Percentiles rank a stretch among this genome's conserved stretches.
phyloP scores from a whole-genome alignment of 108 stramenopile species.

The Phaeodactylum tricornutum region DNA sequence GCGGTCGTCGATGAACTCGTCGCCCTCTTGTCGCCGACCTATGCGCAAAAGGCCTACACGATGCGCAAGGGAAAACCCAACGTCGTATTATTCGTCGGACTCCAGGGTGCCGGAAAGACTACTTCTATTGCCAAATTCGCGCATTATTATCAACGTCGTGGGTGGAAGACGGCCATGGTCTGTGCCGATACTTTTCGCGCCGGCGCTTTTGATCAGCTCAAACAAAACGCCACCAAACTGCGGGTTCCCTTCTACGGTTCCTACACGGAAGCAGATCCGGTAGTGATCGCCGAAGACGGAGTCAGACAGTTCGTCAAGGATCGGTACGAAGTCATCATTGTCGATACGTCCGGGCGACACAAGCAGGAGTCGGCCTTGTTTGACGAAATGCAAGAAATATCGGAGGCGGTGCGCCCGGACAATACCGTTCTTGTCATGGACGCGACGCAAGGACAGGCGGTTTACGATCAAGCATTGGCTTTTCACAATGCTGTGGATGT shows the following conservation, averaged over 20 bases:
- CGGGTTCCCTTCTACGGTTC: conserved; percentile 90
- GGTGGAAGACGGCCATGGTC: conserved; percentile 91
- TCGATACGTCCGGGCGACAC: conserved; percentile 96
- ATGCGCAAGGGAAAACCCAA: conserved; percentile 86
- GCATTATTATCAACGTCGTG: conserved; percentile 84
- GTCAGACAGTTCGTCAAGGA: conserved; percentile 86
- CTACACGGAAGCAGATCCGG: conserved; percentile 95
- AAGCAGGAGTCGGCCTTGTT: conserved; percentile 91
- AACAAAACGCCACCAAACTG: conserved; percentile 97
- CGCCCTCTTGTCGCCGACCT: conserved; percentile 52
- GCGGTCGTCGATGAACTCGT: conserved; percentile 90
- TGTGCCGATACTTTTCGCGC: conserved; percentile 98
- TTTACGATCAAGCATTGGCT: conserved; percentile 88
- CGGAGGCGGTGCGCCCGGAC: conserved; percentile 82
- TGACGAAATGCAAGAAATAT: conserved; percentile 97
- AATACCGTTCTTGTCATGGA: conserved; percentile 96
- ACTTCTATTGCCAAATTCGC: conserved; percentile 97
- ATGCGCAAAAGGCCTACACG: conserved; percentile 41
- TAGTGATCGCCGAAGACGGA: conserved; percentile 92
- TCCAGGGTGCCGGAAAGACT: conserved; percentile 97
- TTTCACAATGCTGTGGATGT: conserved; percentile 91
- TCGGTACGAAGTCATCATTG: conserved; percentile 93
- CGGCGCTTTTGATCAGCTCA: conserved; percentile 97
- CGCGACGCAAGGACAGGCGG: conserved; percentile 97
- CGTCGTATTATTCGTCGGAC: conserved; percentile 94